A percentile compares a stretch with the other conserved stretches of the same genome.
Conservation (phyloP, 257 asterid species). For the Fraxinus pennsylvanica region DNA sequence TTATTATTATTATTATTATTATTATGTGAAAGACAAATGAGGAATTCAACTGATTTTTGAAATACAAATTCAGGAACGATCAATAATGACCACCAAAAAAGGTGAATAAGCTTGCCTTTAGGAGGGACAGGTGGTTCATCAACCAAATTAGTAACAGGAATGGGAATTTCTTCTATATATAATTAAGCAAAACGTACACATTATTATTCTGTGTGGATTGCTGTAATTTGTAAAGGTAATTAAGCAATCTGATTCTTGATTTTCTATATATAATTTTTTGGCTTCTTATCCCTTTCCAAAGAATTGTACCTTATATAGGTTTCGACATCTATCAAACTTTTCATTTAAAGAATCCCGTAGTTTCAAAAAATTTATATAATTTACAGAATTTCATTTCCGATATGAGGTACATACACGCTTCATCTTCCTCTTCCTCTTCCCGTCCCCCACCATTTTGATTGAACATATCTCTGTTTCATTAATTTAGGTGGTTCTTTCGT, state of each 20-base stretch:
- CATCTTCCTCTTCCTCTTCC: no score
- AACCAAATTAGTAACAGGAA: slow-evolving; percentile 90
- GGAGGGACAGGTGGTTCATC: slow-evolving; percentile 71
- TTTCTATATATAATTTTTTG: neutral
- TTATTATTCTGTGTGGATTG: neutral
- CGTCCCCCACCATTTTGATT: no score
- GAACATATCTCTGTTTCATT: no score
- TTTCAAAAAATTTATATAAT: no score
- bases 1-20: no score
- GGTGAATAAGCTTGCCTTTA: slow-evolving; percentile 45
- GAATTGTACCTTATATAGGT: no score
- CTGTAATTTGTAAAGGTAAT: neutral
- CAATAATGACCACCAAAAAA: neutral
- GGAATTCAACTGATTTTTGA: neutral
- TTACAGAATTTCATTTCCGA: no score
- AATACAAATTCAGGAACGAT: neutral
- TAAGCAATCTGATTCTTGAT: slow-evolving; percentile 1
- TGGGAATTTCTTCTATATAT: slow-evolving; percentile 68
- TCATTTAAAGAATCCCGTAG: no score
- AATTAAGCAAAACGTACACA: slow-evolving; percentile 17
- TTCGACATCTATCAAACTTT: no score
- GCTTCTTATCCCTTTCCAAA: no score
- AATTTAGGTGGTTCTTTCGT: no score
- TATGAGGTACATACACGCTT: no score
- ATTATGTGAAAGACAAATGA: neutral